A percentile compares a stretch with the other conserved stretches of the same genome.
These are phyloP conservation scores for Pseudocercospora ulei DNA, from an alignment of 2,329 filamentous ascomycete genomes.

Conservation along the genomic window DNA sequence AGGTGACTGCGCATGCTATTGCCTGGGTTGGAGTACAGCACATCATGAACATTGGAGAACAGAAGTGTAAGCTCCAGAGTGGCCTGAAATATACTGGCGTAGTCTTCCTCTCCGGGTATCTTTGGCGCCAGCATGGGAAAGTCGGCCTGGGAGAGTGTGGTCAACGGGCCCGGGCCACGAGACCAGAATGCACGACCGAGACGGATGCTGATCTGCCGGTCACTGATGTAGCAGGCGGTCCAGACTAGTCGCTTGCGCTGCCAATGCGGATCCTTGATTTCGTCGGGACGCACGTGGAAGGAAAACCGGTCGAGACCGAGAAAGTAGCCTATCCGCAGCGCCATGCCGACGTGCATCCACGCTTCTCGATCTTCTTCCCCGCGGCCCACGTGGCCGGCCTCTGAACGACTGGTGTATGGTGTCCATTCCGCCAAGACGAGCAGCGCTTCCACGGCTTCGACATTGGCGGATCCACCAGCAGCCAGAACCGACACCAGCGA, in stretches of 20 bases:
- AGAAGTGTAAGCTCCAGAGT: slow-evolving; percentile 62
- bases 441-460: slow-evolving; percentile 62
- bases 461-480: slow-evolving; percentile 56
- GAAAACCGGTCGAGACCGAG: slow-evolving; percentile 60
- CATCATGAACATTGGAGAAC: slow-evolving; percentile 64
- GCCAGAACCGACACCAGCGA: slow-evolving; percentile 56
- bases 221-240: slow-evolving; percentile 59
- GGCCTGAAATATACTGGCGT: slow-evolving; percentile 59
- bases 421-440: slow-evolving; percentile 65
- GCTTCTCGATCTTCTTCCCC: slow-evolving; percentile 65
- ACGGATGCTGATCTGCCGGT: slow-evolving; percentile 59
- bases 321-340: slow-evolving; percentile 59
- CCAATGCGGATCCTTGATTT: slow-evolving; percentile 50
- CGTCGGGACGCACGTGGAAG: slow-evolving; percentile 49
- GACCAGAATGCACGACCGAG: slow-evolving; percentile 67
- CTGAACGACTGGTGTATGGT: slow-evolving; percentile 53
- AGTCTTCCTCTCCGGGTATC: slow-evolving; percentile 53
- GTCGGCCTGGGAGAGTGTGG: slow-evolving; percentile 54
- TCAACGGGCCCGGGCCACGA: slow-evolving; percentile 57
- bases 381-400: slow-evolving; percentile 55
- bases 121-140: slow-evolving; percentile 56
- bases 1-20: slow-evolving; percentile 61
- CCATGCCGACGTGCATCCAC: slow-evolving; percentile 68
- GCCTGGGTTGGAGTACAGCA: slow-evolving; percentile 61
- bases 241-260: slow-evolving; percentile 58